A percentile compares a stretch with the other conserved stretches of the same genome.
phyloP scores from a whole-genome alignment of 2,329 filamentous ascomycete species.

The Albifimbria verrucaria region DNA sequence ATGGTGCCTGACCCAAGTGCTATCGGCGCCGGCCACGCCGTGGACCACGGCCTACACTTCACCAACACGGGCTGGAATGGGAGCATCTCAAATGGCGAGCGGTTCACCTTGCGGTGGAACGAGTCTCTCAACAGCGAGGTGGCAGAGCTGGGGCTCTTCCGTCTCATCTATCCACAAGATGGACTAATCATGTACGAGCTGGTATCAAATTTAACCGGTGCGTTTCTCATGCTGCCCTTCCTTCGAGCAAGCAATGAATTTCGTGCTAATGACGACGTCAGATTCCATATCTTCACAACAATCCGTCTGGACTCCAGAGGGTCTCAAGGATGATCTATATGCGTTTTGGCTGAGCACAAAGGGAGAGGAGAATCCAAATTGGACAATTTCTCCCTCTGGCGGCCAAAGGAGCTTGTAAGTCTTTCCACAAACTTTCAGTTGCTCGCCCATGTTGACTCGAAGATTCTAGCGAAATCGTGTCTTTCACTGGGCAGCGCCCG shows the following conservation, averaged over 20 bases:
- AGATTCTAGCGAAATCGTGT: slow-evolving; percentile 13
- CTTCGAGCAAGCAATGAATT: background rate
- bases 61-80: slow-evolving; percentile 31
- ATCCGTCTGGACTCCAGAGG: slow-evolving; percentile 25
- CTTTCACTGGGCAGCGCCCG: slow-evolving; percentile 23
- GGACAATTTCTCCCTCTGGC: slow-evolving; percentile 30
- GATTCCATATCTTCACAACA: slow-evolving; percentile 19
- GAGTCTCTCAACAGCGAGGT: slow-evolving; percentile 16
- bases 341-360: slow-evolving; percentile 24
- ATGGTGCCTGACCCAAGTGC: slow-evolving; percentile 17
- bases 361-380: slow-evolving; percentile 17
- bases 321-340: slow-evolving; percentile 22
- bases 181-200: slow-evolving; percentile 25
- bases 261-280: slow-evolving; percentile 9
- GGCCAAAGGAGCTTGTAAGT: slow-evolving; percentile 19
- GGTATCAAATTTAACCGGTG: slow-evolving; percentile 26
- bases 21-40: slow-evolving; percentile 9
- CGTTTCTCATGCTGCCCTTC: slow-evolving; percentile 7
- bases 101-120: slow-evolving; percentile 27
- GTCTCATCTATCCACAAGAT: slow-evolving; percentile 25
- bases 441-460: background rate
- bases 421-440: background rate
- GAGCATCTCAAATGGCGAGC: slow-evolving; percentile 27
- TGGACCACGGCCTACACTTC: slow-evolving; percentile 25
- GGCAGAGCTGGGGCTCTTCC: slow-evolving; percentile 25